Base-by-base conservation (phyloP, 1,284 basidiomycete species). In the Ganoderma multipileum region DNA sequence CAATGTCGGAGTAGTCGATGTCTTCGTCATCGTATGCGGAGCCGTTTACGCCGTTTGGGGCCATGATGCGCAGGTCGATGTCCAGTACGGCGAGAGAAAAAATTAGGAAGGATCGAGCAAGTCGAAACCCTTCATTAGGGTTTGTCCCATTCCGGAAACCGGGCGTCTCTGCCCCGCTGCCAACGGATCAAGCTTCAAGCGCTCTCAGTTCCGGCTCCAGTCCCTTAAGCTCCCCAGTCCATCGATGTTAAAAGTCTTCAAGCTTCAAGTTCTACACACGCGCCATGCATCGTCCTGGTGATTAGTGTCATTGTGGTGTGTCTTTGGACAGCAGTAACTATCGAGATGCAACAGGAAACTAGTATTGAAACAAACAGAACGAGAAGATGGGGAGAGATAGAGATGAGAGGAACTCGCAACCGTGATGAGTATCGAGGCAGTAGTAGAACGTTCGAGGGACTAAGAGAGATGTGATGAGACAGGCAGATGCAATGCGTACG, bases 1-100 rank as follows among this genome's bases (percentile, higher is more conserved):
- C 97, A 75, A 99, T 98, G 79, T 99, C 97, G 66, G 92, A 89
- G 80, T 93, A 99, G 80, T 99, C 95, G 74, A 98, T 95, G 68
- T 90, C 92, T 67, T 94, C 91, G 72, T 91, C 88, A 68, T 78
- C 77, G 69, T 73, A 63, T 30, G 68, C 62, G 20, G 63, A 61
- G 68, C 76, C 76, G 69, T 75, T 73, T 58, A 77, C 71, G 70
- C 79, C 79, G 75, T 79, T 80, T 57, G 76, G 70, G 20, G 77
- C 74, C 75, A 76, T 76, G 69, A 30, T 71, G 66, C 23, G 39
- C 63, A 47, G 60, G 63, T 66, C 52, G 44, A 68, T 71, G 66
- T 64, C 28, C 20, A 41, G 67, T 64, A n/a, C 33, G 60, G 61
- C 44, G 44, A 30, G 47, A 59, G 66, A 52, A 57, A 69, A 72